phyloP scores from a whole-genome alignment of 768 basidiomycete species.

The Trametes meyenii region DNA sequence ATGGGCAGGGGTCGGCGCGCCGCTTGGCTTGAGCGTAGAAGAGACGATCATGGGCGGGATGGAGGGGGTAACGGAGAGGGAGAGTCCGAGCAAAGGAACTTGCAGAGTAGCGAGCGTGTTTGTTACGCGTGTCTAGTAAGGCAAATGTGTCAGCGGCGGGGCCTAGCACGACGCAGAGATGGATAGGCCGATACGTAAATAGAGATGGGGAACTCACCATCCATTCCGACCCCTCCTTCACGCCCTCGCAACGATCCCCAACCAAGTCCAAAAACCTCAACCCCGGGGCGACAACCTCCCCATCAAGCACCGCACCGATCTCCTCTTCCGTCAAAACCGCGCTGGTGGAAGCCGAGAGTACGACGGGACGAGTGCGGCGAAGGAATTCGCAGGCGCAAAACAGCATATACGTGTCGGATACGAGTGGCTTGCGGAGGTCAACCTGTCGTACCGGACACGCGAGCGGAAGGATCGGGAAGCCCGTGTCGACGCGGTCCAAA shows the following conservation, averaged over 20 bases:
- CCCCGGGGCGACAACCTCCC: constrained; percentile 14
- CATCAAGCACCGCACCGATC: constrained; percentile 10
- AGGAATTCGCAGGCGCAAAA: constrained; percentile 21
- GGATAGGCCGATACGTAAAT: background rate
- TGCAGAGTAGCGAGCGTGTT: background rate
- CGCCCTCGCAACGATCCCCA: constrained; percentile 18
- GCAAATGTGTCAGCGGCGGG: background rate
- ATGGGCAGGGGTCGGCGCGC: background rate
- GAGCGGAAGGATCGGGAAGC: constrained; percentile 19
- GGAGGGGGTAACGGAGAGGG: constrained; percentile 17
- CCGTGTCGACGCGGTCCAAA: constrained; percentile 22
- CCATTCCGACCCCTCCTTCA: constrained; percentile 15
- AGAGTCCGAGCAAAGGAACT: constrained; percentile 3
- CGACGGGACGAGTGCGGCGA: constrained; percentile 15
- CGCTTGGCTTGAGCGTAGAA: background rate
- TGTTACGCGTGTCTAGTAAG: constrained; percentile 3
- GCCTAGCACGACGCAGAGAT: background rate
- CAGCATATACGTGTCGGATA: constrained; percentile 7
- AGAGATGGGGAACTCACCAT: constrained; percentile 12
- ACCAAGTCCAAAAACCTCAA: constrained; percentile 21
- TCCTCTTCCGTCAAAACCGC: constrained; percentile 9
- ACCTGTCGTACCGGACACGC: constrained; percentile 16
- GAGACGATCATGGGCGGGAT: background rate
- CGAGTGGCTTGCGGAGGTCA: constrained; percentile 20
- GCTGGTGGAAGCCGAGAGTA: constrained; percentile 17